A percentile compares a stretch with the other conserved stretches of the same genome.
Evolutionary conservation across 1,139 yeast genomes (phyloP).

Genomic region (Yamadazyma buinensis): DNA sequence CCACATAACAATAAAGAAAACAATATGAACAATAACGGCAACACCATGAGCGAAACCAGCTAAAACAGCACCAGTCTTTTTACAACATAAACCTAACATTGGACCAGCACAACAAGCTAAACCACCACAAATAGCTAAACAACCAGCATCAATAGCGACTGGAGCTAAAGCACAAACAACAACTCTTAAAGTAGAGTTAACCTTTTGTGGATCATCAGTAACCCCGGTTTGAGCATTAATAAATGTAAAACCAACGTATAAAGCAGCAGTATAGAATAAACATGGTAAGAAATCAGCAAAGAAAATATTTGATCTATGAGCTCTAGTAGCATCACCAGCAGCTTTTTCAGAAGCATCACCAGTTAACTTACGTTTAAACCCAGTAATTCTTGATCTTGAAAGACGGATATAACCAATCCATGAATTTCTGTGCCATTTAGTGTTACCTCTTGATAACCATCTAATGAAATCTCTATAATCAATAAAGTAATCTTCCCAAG

Average conservation of each 20-base stretch:
- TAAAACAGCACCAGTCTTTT: constrained; percentile 95
- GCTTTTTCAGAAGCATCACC: constrained; percentile 91
- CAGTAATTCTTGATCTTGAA: constrained; percentile 95
- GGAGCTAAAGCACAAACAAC: constrained; percentile 91
- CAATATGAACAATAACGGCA: constrained; percentile 80
- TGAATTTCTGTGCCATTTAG: constrained; percentile 98
- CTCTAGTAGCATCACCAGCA: constrained; percentile 93
- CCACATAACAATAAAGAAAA: constrained; percentile 95
- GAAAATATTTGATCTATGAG: constrained; percentile 82
- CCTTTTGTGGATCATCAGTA: constrained; percentile 40
- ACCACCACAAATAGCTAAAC: constrained; percentile 65
- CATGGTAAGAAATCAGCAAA: constrained; percentile 88
- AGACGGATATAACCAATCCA: constrained; percentile 98
- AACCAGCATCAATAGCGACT: constrained; percentile 85
- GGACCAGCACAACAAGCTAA: constrained; percentile 98
- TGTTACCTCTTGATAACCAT: constrained; percentile 98
- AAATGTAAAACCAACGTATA: constrained; percentile 87
- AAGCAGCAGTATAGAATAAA: constrained; percentile 80
- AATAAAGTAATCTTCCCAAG: constrained; percentile 98
- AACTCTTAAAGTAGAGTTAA: constrained; percentile 81
- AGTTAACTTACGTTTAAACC: constrained; percentile 89
- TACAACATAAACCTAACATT: constrained; percentile 89
- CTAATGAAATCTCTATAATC: constrained; percentile 98
- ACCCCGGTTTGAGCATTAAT: constrained; percentile 98
- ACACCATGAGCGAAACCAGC: constrained; percentile 97